Evolutionary conservation across 192 early-diverging fungal genomes (phyloP).

Genomic region (Podila clonocystis): DNA sequence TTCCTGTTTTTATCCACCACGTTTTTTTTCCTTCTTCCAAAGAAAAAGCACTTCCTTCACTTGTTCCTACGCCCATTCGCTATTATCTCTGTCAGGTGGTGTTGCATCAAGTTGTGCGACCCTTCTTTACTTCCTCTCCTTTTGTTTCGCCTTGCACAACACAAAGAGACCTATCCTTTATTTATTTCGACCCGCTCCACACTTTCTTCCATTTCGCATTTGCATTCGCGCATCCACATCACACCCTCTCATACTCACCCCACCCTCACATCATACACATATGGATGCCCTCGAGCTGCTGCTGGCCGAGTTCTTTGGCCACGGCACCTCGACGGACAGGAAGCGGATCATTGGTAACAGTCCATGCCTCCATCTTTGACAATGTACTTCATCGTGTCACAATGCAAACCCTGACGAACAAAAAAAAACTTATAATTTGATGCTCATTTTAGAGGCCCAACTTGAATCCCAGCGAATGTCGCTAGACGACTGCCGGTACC

Average conservation of each 20-base stretch:
- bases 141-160: too few relatives aligned
- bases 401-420: background rate
- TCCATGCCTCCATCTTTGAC: background rate
- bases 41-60: background rate
- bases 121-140: too few relatives aligned
- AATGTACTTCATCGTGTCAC: background rate
- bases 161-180: too few relatives aligned
- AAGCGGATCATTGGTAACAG: constrained; percentile 36
- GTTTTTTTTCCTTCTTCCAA: background rate
- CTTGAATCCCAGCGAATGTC: constrained; percentile 25
- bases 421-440: background rate
- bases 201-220: background rate
- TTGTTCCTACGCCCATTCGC: too few relatives aligned
- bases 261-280: background rate
- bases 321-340: constrained; percentile 31
- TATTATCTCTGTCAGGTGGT: too few relatives aligned
- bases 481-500: constrained; percentile 35
- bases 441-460: constrained; percentile 34
- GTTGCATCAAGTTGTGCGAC: too few relatives aligned
- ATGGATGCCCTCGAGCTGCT: constrained; percentile 45
- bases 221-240: background rate
- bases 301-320: constrained; percentile 45
- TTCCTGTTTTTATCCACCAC: too few relatives aligned
- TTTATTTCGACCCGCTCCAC: background rate
- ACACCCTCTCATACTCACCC: background rate